phyloP scores from a whole-genome alignment of 225 moss, liverwort and hornwort genomes.

The Thuidium tamariscinum region DNA sequence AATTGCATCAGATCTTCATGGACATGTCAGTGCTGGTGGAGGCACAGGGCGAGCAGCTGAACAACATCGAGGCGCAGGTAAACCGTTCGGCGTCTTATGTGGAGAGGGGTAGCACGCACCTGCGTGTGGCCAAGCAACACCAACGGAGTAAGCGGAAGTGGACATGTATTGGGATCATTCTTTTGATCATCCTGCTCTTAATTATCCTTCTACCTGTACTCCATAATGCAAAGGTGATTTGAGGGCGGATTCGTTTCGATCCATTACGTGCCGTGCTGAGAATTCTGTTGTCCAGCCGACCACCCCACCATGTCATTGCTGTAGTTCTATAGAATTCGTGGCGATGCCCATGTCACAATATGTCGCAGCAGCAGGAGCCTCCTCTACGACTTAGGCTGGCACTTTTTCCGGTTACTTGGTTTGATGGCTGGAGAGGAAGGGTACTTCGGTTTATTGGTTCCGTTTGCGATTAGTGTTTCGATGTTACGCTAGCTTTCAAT shows the following conservation, averaged over 20 bases:
- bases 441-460: background rate
- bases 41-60: slow-evolving; percentile 33
- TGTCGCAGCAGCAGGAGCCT: background rate
- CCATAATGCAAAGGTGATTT: slow-evolving; percentile 4
- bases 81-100: slow-evolving; percentile 29
- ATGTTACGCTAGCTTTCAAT: background rate
- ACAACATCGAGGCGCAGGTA: slow-evolving; percentile 42
- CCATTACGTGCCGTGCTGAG: background rate
- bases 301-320: background rate
- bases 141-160: slow-evolving; percentile 39
- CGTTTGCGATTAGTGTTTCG: background rate
- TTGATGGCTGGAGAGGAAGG: background rate
- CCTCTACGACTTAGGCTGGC: background rate
- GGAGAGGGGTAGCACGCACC: slow-evolving; percentile 23
- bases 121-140: slow-evolving; percentile 26
- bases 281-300: background rate
- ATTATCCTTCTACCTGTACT: slow-evolving; percentile 23
- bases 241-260: background rate
- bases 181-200: slow-evolving; percentile 9
- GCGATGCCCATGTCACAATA: background rate
- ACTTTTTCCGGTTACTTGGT: background rate
- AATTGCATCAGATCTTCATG: slow-evolving; percentile 42
- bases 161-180: slow-evolving; percentile 18
- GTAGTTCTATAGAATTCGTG: background rate
- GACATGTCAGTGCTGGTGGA: slow-evolving; percentile 46